Evolutionary conservation across 176 grass and related monocot species (phyloP).

Genomic region (Phragmites australis): DNA sequence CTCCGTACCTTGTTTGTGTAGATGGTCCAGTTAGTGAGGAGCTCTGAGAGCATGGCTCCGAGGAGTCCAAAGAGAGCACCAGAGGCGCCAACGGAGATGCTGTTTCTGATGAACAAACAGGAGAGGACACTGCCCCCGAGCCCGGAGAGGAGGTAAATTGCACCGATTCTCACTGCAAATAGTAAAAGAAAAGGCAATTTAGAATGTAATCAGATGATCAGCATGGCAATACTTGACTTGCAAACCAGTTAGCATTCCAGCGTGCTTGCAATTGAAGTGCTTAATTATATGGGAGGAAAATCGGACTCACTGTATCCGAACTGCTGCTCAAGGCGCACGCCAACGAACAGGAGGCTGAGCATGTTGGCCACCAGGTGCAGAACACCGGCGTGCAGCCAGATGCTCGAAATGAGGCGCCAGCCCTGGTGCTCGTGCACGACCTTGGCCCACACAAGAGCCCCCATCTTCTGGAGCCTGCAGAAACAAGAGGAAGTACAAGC

Average conservation of each 20-base stretch:
- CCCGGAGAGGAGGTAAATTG: conserved; percentile 76
- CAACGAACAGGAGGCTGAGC: conserved; percentile 87
- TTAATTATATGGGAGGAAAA: background rate
- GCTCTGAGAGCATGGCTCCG: conserved; percentile 90
- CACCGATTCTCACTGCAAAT: conserved; percentile 66
- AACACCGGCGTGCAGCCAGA: conserved; percentile 88
- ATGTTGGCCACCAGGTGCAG: conserved; percentile 87
- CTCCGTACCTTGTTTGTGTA: conserved; percentile 80
- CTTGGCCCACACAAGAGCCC: conserved; percentile 83
- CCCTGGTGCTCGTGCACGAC: conserved; percentile 79
- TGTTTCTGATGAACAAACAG: conserved; percentile 70
- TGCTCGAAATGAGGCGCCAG: conserved; percentile 74
- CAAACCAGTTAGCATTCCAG: no score
- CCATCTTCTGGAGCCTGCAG: conserved; percentile 80
- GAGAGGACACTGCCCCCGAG: conserved; percentile 80
- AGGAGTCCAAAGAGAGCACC: conserved; percentile 95
- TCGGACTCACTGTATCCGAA: conserved; percentile 56
- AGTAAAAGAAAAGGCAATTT: background rate
- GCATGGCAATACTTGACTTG: background rate
- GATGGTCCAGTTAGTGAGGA: conserved; percentile 92
- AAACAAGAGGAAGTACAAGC: background rate
- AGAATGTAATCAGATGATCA: background rate
- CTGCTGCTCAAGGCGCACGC: conserved; percentile 93
- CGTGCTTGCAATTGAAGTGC: background rate
- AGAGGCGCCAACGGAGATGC: conserved; percentile 85